Evolutionary conservation across 169 alveolate genomes (phyloP), one percentile per base, ranked within the genome.

Genomic region (Plasmodium vinckei): DNA sequence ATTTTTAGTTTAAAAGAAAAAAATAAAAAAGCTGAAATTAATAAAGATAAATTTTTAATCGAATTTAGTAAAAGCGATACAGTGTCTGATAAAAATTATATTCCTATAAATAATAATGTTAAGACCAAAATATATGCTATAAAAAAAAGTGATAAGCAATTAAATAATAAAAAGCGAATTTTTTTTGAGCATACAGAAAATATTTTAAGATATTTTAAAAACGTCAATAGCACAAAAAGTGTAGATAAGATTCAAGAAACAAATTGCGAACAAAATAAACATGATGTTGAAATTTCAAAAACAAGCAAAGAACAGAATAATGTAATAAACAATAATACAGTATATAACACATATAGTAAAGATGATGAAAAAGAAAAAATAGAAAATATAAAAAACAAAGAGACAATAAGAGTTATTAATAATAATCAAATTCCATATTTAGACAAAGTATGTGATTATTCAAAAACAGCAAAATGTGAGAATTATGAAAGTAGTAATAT

Each of bases 131-230:
- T 19, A 51, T 7, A 5, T 65, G 47, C n/a, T 15, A 44, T 39
- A 64, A 82, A 65, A 82, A 65, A 33, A 33, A 33, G 42, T 33
- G 42, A 33, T 33, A 33, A 33, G 33, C 19, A 60, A 61, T 82
- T 39, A 67, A 65, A 23, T 17, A 19, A 10, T 9, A 56, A 82
- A 67, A 82, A 82, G 57, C 10, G 90, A 60, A 33, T 67, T 27
- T 82, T 82, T 82, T 82, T 82, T 46, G 90, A 82, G 17, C 51
- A 82, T 33, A 21, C 84, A 25, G 49, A 53, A 25, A 82, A 15
- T 21, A 82, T 82, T 54, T 82, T 82, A 70, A 42, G 65, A 9
- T 67, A 53, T 53, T 65, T 82, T 54, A 65, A 56, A 65, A 67
- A 82, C 60, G 57, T 65, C 17, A 9, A 51, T 23, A 19, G 13